Conservation (phyloP, 23 red algal genomes). For the Gracilaria domingensis region DNA sequence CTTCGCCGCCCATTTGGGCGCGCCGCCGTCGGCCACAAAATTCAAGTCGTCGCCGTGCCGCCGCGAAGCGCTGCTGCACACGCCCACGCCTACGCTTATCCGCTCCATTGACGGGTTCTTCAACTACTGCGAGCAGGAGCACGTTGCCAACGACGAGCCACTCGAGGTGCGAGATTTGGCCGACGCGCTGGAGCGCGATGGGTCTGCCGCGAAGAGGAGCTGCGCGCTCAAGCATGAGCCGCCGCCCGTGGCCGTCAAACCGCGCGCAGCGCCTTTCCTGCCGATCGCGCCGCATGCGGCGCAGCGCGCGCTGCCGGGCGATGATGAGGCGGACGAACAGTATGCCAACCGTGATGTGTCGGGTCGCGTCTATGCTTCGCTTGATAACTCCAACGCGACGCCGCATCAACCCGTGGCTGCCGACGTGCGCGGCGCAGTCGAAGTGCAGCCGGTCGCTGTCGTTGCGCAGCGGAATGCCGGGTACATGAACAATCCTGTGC, state of each 20-base stretch:
- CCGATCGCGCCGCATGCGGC: too few relatives aligned
- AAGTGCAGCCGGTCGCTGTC: not conserved
- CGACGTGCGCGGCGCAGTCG: not conserved
- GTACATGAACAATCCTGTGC: slow-evolving; percentile 57
- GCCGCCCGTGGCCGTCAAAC: not conserved
- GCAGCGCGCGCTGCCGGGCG: slow-evolving; percentile 1
- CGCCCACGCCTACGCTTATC: slow-evolving; percentile 7
- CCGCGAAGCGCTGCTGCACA: not conserved
- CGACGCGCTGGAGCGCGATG: not conserved
- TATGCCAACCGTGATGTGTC: slow-evolving; percentile 34
- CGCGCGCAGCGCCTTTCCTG: too few relatives aligned
- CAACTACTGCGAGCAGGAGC: too few relatives aligned
- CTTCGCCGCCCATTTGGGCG: slow-evolving; percentile 32
- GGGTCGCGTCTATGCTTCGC: slow-evolving; percentile 51
- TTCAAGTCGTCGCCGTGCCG: too few relatives aligned
- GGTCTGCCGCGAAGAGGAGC: not conserved
- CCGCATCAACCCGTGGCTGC: not conserved
- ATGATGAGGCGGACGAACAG: not conserved
- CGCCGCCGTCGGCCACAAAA: too few relatives aligned
- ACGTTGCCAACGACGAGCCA: too few relatives aligned
- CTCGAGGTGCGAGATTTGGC: not conserved
- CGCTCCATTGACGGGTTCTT: too few relatives aligned
- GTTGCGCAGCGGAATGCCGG: not conserved
- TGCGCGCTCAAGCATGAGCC: not conserved
- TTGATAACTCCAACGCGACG: not conserved